Percentiles rank a stretch among this genome's conserved stretches.
phyloP scores from a whole-genome alignment of 2,329 filamentous ascomycete species.

The Gyromitra esculenta region DNA sequence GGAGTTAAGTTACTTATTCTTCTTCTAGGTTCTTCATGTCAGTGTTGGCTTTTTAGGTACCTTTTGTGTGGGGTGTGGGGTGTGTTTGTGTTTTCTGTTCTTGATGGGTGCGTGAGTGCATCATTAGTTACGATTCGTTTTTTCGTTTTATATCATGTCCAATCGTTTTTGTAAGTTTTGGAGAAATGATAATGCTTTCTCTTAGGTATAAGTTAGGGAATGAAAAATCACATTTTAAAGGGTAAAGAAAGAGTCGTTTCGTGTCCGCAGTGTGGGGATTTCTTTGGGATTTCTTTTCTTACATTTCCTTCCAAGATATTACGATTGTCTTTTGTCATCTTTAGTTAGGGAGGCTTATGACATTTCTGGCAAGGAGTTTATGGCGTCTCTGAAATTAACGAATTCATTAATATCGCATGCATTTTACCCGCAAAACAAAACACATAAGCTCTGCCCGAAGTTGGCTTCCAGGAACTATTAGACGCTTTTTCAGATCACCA shows the following conservation, averaged over 20 bases:
- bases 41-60: constrained; percentile 40
- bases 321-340: constrained; percentile 9
- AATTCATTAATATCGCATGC: constrained; percentile 7
- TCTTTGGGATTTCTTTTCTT: constrained; percentile 21
- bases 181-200: constrained; percentile 49
- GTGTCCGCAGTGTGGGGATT: not conserved
- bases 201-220: constrained; percentile 44
- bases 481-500: too few species aligned
- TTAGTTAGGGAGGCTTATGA: not conserved
- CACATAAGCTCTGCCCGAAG: too few species aligned
- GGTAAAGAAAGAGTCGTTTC: constrained; percentile 33
- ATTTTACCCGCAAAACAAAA: not conserved
- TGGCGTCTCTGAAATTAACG: constrained; percentile 11
- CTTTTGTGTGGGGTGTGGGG: constrained; percentile 38
- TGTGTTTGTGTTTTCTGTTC: constrained; percentile 36
- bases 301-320: not conserved
- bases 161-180: constrained; percentile 33
- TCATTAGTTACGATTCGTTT: constrained; percentile 49
- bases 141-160: constrained; percentile 41
- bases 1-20: constrained; percentile 46
- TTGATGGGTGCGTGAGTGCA: constrained; percentile 36
- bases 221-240: constrained; percentile 41
- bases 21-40: constrained; percentile 48
- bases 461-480: too few species aligned
- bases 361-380: constrained; percentile 16